Conservation (phyloP, 2,329 filamentous ascomycete genomes). For the Xylariomycetidae sp. region DNA sequence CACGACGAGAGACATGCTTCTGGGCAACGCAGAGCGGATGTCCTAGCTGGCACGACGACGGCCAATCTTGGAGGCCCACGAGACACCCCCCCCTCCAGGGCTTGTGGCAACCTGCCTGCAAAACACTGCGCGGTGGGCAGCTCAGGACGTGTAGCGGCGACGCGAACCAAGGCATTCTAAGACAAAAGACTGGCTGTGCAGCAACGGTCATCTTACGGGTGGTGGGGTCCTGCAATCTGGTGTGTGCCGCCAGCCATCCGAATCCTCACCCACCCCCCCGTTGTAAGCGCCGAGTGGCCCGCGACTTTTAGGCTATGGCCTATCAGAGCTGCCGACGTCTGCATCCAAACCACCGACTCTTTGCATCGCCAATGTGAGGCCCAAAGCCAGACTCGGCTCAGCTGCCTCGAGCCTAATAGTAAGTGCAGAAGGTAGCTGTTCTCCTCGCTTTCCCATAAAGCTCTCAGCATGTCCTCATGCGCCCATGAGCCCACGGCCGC, state of each 20-base stretch:
- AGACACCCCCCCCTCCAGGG: constrained; percentile 31
- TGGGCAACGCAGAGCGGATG: constrained; percentile 17
- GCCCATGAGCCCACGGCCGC: constrained; percentile 17
- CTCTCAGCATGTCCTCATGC: constrained; percentile 16
- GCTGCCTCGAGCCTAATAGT: constrained; percentile 26
- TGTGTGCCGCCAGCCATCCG: constrained; percentile 39
- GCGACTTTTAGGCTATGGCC: constrained; percentile 29
- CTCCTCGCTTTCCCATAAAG: constrained; percentile 21
- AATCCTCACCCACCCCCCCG: constrained; percentile 32
- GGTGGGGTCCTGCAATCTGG: constrained; percentile 34
- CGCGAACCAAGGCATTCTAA: constrained; percentile 37
- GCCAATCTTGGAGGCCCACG: constrained; percentile 36
- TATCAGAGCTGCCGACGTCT: constrained; percentile 33
- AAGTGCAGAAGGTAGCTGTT: constrained; percentile 19
- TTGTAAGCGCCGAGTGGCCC: constrained; percentile 44
- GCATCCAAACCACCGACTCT: constrained; percentile 29
- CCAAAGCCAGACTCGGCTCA: constrained; percentile 23
- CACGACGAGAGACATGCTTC: constrained; percentile 25
- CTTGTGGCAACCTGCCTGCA: constrained; percentile 34
- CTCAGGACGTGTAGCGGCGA: constrained; percentile 23
- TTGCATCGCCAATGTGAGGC: constrained; percentile 23
- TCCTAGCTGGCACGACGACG: constrained; percentile 22
- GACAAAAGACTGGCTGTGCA: constrained; percentile 41
- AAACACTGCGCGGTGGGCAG: constrained; percentile 19
- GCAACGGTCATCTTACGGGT: constrained; percentile 34